Evolutionary conservation across 2,329 filamentous ascomycete genomes (phyloP), one percentile per base, ranked within the genome.

Genomic region (Penicillium olsonii): DNA sequence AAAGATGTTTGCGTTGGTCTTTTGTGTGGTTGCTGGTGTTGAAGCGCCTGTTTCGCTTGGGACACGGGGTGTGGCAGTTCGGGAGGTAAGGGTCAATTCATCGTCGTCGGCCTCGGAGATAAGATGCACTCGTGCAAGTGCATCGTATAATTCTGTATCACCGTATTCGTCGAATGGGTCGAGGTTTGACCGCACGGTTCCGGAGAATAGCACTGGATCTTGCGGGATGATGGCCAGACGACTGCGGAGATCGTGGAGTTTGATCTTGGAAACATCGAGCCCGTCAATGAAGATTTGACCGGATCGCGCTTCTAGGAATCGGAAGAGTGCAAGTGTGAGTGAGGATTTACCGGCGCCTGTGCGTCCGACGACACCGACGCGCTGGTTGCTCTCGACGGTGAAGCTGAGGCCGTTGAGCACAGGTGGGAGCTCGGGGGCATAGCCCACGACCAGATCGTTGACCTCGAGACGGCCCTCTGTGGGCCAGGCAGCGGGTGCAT

Each of bases 151-250:
- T 60, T 88, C 85, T 1, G 73, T 75, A 55, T 92, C 88, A 1
- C 76, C 80, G 62, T 89, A 83, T 52, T 87, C 77, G 46, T 86
- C 77, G 60, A 92, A 91, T 0, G 88, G 85, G 63, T 94, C 89
- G 4, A 94, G 78, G 61, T 92, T 92, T 37, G 79, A 84, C 35
- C 88, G 80, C 17, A 94, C 75, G 0, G 88, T 91, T 18, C 90
- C 89, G 1, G 85, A 88, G 71, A 94, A 92, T 6, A 94, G 78
- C 1, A 92, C 87, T 0, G 89, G 88, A 57, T 92, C 88, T 71
- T 91, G 87, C 1, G 89, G 88, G 45, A 94, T 92, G 57, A 94
- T 92, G 31, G 87, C 87, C 0, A 94, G 71, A 0, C 87, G 79
- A n/a, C 83, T 85, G 19, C 89, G 82, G 10, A 94, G 75, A 47